phyloP scores from a whole-genome alignment of 257 asterid species.

The Capsicum rhomboideum region DNA sequence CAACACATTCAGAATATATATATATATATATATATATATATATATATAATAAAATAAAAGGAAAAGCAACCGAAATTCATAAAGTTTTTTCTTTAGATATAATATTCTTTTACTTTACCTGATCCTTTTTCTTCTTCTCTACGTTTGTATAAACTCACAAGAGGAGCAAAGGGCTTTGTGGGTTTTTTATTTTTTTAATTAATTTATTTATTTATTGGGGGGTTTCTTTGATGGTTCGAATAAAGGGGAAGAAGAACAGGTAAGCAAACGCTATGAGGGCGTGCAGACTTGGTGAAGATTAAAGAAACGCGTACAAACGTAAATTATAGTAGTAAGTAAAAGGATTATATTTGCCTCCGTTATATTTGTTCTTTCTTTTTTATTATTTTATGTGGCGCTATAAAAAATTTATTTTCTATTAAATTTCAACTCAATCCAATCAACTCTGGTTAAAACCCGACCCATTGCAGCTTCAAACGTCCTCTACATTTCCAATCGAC shows the following conservation, averaged over 20 bases:
- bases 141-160: background rate
- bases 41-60: background rate
- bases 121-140: background rate
- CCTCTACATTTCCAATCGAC: no score
- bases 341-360: no score
- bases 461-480: no score
- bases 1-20: background rate
- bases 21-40: background rate
- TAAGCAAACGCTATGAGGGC: background rate
- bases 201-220: no score
- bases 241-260: background rate
- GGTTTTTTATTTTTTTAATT: background rate
- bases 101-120: background rate
- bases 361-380: no score
- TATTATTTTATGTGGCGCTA: no score
- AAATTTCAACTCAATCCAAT: no score
- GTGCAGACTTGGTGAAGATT: background rate
- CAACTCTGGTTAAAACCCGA: no score
- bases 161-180: background rate
- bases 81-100: background rate
- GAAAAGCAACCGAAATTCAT: background rate
- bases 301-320: no score
- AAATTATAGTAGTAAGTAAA: no score
- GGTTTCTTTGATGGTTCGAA: background rate
- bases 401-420: no score